A percentile compares a stretch with the other conserved stretches of the same genome.
Conservation (phyloP, 768 basidiomycete species). For the Mycena venus region DNA sequence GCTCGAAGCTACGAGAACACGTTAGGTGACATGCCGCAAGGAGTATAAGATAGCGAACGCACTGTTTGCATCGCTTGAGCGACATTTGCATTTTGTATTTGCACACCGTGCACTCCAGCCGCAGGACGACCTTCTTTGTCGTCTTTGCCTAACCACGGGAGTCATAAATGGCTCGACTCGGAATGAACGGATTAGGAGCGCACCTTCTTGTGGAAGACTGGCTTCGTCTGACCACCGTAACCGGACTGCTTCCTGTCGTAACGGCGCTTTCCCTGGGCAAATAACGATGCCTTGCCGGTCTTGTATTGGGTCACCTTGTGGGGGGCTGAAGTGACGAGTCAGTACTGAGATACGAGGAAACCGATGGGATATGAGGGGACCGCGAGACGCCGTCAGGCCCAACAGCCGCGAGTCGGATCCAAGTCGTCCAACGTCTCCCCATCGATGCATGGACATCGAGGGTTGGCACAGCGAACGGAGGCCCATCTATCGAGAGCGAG, state of each 20-base stretch:
- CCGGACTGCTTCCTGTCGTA: slow-evolving; percentile 99
- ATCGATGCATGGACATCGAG: not conserved
- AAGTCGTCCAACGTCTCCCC: too few relatives aligned
- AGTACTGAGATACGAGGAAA: slow-evolving; percentile 25
- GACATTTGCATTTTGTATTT: slow-evolving; percentile 98
- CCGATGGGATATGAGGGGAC: slow-evolving; percentile 1
- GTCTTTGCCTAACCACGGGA: slow-evolving; percentile 83
- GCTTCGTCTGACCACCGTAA: slow-evolving; percentile 99
- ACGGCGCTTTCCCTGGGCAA: slow-evolving; percentile 99
- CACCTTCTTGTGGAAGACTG: slow-evolving; percentile 99
- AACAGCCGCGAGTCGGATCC: too few relatives aligned
- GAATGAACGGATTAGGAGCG: slow-evolving; percentile 32
- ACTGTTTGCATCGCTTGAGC: slow-evolving; percentile 99
- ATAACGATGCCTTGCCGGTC: slow-evolving; percentile 98
- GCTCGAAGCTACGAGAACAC: slow-evolving; percentile 82
- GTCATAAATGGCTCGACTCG: not conserved
- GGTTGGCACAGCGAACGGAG: too few relatives aligned
- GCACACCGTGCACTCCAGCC: slow-evolving; percentile 98
- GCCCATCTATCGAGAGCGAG: too few relatives aligned
- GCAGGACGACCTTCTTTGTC: slow-evolving; percentile 99
- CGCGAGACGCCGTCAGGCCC: too few relatives aligned
- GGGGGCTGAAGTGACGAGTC: slow-evolving; percentile 65
- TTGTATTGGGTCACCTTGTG: slow-evolving; percentile 99
- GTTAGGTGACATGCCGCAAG: not conserved
- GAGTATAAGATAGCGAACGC: slow-evolving; percentile 51